Base-by-base conservation (phyloP, 805 yeast genomes). In the Saturnispora serradocipensis region DNA sequence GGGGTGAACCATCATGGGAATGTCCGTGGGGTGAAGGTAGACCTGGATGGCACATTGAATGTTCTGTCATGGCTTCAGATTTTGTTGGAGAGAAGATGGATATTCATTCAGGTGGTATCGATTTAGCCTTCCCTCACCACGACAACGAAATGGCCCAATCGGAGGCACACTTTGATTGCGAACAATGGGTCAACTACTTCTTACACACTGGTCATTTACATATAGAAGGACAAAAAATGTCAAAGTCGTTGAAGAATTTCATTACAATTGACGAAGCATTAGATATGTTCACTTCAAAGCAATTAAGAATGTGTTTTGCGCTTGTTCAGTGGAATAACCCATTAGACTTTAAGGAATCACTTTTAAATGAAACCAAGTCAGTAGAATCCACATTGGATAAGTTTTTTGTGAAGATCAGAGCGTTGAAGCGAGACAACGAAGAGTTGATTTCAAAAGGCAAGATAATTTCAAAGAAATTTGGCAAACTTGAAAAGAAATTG, bases 41-140 rank as follows among this genome's bases (percentile, higher is more conserved):
- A 67, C 99, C 99, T 13, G 99, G 99, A 4, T 93, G 99, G 99
- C 99, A 93, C 67, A 93, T 93, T 67, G 99, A 93, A 71, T 93
- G 99, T 76, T 89, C 97, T 8, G 99, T 93, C 20, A 93, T 93
- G 99, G 98, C 98, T 1, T 78, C 89, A 49, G 95, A 89, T 59
- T 77, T 90, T 45, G 76, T 86, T 38, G 98, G 98, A 4, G 69
- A 78, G 20, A 75, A 76, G 53, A 86, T 93, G 77, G 99, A 93
- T 68, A 88, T 93, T 58, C 99, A 93, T 66, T 83, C 96, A 16
- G 99, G 99, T 53, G 99, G 99, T 58, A 81, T 93, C 50, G 99
- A 93, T 71, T 77, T 93, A 62, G 97, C 98, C 20, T 93, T 93
- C 73, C 99, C 99, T 3, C 99, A 93, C 67, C 99, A 93, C 70